Base-by-base conservation (phyloP, 257 asterid genomes). In the Cruciata laevipes region DNA sequence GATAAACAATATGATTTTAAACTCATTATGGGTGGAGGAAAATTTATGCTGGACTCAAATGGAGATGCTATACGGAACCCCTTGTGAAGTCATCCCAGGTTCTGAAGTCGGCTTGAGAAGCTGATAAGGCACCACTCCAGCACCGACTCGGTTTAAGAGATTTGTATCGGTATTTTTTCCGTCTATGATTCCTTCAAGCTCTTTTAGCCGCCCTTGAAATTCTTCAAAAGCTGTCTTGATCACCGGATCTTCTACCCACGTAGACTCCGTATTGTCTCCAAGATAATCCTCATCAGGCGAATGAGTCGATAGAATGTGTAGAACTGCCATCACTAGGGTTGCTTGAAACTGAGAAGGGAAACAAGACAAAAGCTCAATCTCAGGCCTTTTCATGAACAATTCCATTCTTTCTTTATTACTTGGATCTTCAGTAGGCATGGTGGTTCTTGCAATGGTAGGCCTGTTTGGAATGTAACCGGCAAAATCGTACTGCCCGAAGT, bases 211-310 rank as follows among this genome's bases (percentile, higher is more conserved):
- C 10, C 89, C 96, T 0, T 20, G 49, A 33, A 81, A 92, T n/a
- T 71, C 65, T 35, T 84, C 90, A 21, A 79, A 89, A 1, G 89
- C 89, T 13, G 82, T 87, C 0, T 24, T 84, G 20, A 87, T 78
- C 0, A 76, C 24, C 0, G 79, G 81, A 47, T 87, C 61, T 12
- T 76, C 85, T 1, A 64, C 78, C 86, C 86, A 89, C 12, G 58
- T 70, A 0, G 87, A 79, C 68, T 82, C 81, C 0, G 85, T 72
- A 3, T 47, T 10, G 0, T 51, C 77, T 5, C 96, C 96, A 0
- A 89, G 14, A 32, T 91, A 89, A 79, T 91, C 98, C 77, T 91
- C 98, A 49, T 91, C 96, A 0, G 96, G 92, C 2, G 96, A 85
- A 73, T 91, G 96, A 64, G 52, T 84, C 0, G 98, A 91, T 42